These are phyloP conservation scores for Arbutus unedo DNA, from an alignment of 148 eudicot genomes.

Conservation along the genomic window DNA sequence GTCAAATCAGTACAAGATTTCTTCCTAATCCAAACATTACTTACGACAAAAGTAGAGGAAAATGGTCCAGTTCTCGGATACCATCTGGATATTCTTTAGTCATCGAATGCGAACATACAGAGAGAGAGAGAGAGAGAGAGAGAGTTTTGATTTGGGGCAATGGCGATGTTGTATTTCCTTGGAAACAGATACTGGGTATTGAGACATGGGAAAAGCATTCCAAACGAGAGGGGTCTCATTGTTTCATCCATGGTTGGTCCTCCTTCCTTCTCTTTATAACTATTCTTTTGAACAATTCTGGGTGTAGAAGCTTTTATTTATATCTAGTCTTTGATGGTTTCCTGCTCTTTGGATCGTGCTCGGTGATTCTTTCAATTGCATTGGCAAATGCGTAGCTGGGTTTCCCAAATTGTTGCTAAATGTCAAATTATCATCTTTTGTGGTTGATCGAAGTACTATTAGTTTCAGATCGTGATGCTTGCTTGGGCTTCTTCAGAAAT, in stretches of 20 bases:
- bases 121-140: not conserved
- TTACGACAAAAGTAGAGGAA: too few species aligned
- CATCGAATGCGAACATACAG: not conserved
- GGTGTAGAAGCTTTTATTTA: not conserved
- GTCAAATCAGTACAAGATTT: too few species aligned
- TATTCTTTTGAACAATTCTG: not conserved
- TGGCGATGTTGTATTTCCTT: conserved; percentile 33
- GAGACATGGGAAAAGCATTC: conserved; percentile 93
- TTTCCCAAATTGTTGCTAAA: not conserved
- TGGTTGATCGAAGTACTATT: not conserved
- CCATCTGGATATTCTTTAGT: too few species aligned
- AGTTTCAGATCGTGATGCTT: not conserved
- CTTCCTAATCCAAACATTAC: too few species aligned
- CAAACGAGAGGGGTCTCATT: conserved; percentile 71
- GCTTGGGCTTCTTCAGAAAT: not conserved
- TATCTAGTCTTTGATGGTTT: not conserved
- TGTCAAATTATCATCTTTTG: not conserved
- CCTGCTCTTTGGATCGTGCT: not conserved
- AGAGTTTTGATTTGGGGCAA: not conserved
- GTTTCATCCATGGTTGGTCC: conserved; percentile 74
- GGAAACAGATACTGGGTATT: conserved; percentile 77
- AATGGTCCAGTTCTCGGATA: too few species aligned
- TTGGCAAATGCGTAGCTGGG: not conserved
- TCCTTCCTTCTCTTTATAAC: not conserved
- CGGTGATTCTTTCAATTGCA: conserved; percentile 1